A percentile compares a stretch with the other conserved stretches of the same genome.
These are phyloP conservation scores for Syzygium syzygioides DNA, from an alignment of 441 rosid genomes.

Conservation along the genomic window DNA sequence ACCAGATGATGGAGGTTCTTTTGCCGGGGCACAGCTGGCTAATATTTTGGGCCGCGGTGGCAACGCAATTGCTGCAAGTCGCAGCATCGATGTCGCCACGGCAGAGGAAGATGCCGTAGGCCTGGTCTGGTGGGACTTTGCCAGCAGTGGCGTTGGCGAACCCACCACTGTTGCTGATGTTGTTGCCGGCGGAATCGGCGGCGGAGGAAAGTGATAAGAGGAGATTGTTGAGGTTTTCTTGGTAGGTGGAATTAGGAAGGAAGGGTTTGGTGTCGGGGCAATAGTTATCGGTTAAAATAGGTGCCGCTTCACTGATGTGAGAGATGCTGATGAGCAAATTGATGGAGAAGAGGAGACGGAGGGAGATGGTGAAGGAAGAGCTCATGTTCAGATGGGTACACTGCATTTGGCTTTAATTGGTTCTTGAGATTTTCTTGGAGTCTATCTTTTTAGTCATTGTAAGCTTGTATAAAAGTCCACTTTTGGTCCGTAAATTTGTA, in stretches of 20 bases:
- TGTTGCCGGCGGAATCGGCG: neutral
- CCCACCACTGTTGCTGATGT: neutral
- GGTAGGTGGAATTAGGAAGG: neutral
- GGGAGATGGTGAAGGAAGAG: neutral
- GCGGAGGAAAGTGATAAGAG: neutral
- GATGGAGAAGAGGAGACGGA: neutral
- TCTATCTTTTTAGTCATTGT: neutral
- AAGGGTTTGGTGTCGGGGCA: neutral
- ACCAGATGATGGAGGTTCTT: neutral
- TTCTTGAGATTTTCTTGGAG: neutral
- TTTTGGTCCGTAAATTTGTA: neutral
- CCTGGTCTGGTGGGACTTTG: neutral
- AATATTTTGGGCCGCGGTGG: neutral
- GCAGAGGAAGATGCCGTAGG: neutral
- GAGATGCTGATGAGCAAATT: neutral
- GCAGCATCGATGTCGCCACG: neutral
- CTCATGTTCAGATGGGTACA: neutral
- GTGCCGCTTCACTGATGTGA: neutral
- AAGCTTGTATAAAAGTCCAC: neutral
- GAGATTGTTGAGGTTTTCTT: neutral
- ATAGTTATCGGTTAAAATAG: rapidly evolving
- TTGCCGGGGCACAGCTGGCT: neutral
- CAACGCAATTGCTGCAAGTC: neutral
- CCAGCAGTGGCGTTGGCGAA: neutral
- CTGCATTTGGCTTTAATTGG: neutral